phyloP scores from a whole-genome alignment of 192 early-diverging fungal genomes.

The Backusella australiensis region DNA sequence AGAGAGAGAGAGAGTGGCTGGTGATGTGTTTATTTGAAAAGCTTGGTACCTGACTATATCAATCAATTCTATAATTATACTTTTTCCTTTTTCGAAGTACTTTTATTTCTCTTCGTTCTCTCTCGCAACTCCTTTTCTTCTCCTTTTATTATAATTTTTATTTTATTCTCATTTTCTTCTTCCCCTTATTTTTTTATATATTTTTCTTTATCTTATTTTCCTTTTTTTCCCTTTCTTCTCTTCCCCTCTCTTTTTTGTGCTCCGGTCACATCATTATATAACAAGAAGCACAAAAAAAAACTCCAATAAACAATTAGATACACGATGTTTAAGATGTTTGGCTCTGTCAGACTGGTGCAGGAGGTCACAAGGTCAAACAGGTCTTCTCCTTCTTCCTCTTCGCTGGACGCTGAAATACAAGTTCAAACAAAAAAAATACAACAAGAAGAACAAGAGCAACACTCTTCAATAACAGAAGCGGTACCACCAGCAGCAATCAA shows the following conservation, averaged over 20 bases:
- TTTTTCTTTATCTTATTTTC: background rate
- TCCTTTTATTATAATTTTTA: slow-evolving; percentile 6
- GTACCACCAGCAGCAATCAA: background rate
- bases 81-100: slow-evolving; percentile 1
- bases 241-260: background rate
- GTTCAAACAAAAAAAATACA: background rate
- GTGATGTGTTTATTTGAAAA: background rate
- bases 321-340: slow-evolving; percentile 31
- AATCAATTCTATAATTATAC: slow-evolving; percentile 4
- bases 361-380: slow-evolving; percentile 31
- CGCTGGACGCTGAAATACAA: background rate
- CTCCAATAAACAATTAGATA: slow-evolving; percentile 2
- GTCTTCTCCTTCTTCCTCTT: background rate
- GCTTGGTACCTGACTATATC: background rate
- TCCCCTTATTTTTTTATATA: background rate
- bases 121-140: background rate
- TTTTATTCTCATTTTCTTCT: background rate
- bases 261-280: background rate
- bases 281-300: background rate
- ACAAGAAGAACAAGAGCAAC: background rate
- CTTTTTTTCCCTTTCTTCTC: background rate
- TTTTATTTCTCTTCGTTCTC: background rate
- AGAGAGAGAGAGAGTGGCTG: background rate
- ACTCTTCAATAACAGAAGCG: background rate
- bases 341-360: slow-evolving; percentile 34